phyloP scores from a whole-genome alignment of 805 yeast genomes.

The Cyberlindnera meyerae region DNA sequence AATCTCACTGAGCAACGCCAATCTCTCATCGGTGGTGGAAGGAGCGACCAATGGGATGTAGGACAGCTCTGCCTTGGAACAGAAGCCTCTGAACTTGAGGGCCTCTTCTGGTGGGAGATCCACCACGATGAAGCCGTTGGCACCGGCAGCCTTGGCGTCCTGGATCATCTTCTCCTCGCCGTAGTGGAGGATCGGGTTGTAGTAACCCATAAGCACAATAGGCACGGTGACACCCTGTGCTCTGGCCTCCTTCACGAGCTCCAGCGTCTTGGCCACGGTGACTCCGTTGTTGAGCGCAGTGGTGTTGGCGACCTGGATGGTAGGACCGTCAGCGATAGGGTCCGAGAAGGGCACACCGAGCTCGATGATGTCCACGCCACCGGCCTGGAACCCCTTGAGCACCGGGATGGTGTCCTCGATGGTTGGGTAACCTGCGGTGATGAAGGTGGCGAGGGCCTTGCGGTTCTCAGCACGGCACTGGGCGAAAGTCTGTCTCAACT shows the following conservation, averaged over 20 bases:
- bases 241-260: constrained; percentile 72
- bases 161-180: constrained; percentile 82
- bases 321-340: constrained; percentile 98
- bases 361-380: constrained; percentile 94
- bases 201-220: constrained; percentile 93
- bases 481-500: constrained; percentile 54
- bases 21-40: constrained; percentile 87
- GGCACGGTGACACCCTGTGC: constrained; percentile 82
- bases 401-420: constrained; percentile 84
- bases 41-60: constrained; percentile 96
- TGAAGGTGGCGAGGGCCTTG: constrained; percentile 83
- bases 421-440: constrained; percentile 93
- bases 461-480: constrained; percentile 62
- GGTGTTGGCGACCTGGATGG: constrained; percentile 85
- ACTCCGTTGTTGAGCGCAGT: constrained; percentile 82
- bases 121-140: constrained; percentile 89
- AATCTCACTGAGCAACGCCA: constrained; percentile 69
- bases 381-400: constrained; percentile 82
- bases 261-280: constrained; percentile 63
- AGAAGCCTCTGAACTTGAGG: constrained; percentile 69
- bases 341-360: constrained; percentile 95
- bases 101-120: constrained; percentile 99
- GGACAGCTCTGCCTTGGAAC: constrained; percentile 64
- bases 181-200: constrained; percentile 84
- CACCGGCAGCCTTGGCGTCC: constrained; percentile 85